Conservation (phyloP, 495 filamentous ascomycete genomes). For the Xylaria venustula region DNA sequence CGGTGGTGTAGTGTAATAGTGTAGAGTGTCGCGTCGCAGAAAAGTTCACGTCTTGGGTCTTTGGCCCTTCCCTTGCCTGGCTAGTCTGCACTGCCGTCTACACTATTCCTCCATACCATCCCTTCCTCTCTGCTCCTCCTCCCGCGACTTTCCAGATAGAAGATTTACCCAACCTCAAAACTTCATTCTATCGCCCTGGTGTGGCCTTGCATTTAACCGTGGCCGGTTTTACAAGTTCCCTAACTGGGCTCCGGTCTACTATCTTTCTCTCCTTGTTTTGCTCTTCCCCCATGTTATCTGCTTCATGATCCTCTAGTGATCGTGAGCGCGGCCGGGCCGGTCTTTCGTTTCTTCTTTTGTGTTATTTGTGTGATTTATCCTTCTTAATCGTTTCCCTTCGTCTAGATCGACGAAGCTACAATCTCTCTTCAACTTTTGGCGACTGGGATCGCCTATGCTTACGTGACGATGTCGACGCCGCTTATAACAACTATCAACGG, state of each 20-base stretch:
- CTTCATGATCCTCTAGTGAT: conserved; percentile 42
- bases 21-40: neutral
- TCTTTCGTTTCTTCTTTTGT: conserved; percentile 35
- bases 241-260: conserved; percentile 15
- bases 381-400: conserved; percentile 21
- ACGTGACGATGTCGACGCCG: conserved; percentile 17
- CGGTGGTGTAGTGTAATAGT: neutral
- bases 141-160: conserved; percentile 24
- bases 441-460: conserved; percentile 42
- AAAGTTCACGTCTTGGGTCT: conserved; percentile 9
- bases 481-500: conserved; percentile 43
- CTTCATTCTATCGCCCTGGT: neutral
- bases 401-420: conserved; percentile 18
- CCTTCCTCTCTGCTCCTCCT: conserved; percentile 32
- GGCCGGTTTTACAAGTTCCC: conserved; percentile 15
- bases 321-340: conserved; percentile 38
- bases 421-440: conserved; percentile 22
- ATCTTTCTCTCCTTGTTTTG: conserved; percentile 17
- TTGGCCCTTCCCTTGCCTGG: conserved; percentile 23
- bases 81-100: conserved; percentile 6
- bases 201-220: conserved; percentile 32
- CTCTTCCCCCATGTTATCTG: neutral
- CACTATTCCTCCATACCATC: neutral
- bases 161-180: neutral
- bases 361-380: conserved; percentile 25